Evolutionary conservation across 495 filamentous ascomycete species (phyloP).

Genomic region (Tuber umbilicatum): DNA sequence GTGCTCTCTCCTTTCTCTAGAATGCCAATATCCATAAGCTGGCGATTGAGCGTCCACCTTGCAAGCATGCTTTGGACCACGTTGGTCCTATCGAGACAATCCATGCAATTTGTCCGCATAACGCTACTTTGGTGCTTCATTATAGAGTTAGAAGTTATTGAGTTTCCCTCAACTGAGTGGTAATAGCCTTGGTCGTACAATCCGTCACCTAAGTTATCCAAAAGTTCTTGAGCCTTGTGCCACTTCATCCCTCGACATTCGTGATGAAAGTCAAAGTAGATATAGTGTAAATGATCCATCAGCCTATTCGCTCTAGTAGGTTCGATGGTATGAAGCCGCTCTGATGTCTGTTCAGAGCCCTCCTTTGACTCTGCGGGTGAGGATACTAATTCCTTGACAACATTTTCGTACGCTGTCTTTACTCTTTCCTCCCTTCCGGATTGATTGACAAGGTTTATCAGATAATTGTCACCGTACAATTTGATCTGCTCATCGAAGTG

Average conservation of each 20-base stretch:
- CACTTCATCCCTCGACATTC: constrained; percentile 91
- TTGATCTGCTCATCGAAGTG: constrained; percentile 91
- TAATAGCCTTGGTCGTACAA: constrained; percentile 79
- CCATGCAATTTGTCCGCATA: constrained; percentile 97
- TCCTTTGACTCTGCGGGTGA: constrained; percentile 59
- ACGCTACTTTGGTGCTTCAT: constrained; percentile 62
- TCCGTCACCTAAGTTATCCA: constrained; percentile 68
- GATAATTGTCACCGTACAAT: constrained; percentile 89
- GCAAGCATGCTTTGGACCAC: constrained; percentile 94
- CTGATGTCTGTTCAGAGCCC: constrained; percentile 55
- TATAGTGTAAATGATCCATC: constrained; percentile 79
- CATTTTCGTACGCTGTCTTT: constrained; percentile 85
- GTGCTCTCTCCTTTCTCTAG: constrained; percentile 62
- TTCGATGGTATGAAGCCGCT: constrained; percentile 76
- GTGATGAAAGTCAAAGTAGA: constrained; percentile 98
- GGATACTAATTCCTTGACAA: constrained; percentile 67
- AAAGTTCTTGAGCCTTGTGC: constrained; percentile 80
- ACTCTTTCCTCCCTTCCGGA: constrained; percentile 78
- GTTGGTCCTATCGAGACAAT: constrained; percentile 96
- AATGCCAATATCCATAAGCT: constrained; percentile 74
- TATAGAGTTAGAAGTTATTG: constrained; percentile 42
- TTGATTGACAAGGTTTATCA: constrained; percentile 95
- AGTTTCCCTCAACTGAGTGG: constrained; percentile 65
- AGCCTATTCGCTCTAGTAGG: constrained; percentile 53
- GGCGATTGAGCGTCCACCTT: constrained; percentile 75